Percentiles rank a stretch among this genome's conserved stretches.
Conservation (phyloP, 2,329 filamentous ascomycete species). For the Onygenales sp. region DNA sequence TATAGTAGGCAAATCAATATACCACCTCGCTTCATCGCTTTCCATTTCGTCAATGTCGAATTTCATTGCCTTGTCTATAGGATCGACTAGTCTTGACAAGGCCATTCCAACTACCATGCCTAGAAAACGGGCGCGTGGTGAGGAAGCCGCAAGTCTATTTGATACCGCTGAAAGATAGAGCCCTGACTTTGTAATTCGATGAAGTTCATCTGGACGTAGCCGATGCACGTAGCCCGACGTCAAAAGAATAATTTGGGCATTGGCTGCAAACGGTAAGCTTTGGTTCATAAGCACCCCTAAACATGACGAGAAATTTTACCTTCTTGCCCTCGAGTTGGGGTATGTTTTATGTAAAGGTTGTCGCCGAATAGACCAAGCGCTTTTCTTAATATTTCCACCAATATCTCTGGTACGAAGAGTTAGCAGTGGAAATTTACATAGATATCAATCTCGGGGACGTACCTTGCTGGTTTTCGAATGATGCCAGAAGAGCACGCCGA, state of each 20-base stretch:
- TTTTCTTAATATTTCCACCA: conserved; percentile 50
- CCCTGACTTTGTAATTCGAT: conserved; percentile 60
- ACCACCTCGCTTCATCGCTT: conserved; percentile 63
- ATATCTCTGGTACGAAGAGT: conserved; percentile 23
- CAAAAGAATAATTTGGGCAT: conserved; percentile 70
- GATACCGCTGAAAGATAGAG: conserved; percentile 71
- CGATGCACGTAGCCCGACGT: conserved; percentile 67
- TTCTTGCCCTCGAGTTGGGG: conserved; percentile 80
- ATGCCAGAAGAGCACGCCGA: conserved; percentile 55
- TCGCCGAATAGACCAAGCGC: conserved; percentile 70
- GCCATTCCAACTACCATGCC: conserved; percentile 82
- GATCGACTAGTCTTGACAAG: conserved; percentile 54
- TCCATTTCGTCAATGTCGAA: conserved; percentile 77
- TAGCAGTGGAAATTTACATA: neutral
- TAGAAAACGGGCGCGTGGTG: conserved; percentile 65
- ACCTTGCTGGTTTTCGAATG: conserved; percentile 45
- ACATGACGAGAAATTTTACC: conserved; percentile 38
- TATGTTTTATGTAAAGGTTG: conserved; percentile 75
- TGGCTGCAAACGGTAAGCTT: conserved; percentile 44
- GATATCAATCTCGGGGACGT: conserved; percentile 7
- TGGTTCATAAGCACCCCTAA: neutral
- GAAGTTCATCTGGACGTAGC: conserved; percentile 54
- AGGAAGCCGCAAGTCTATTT: conserved; percentile 71
- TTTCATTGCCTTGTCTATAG: conserved; percentile 60
- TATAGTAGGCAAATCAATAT: conserved; percentile 55